These are phyloP conservation scores for Phoma sp. DNA, from an alignment of 2,329 filamentous ascomycete genomes.

Conservation along the genomic window DNA sequence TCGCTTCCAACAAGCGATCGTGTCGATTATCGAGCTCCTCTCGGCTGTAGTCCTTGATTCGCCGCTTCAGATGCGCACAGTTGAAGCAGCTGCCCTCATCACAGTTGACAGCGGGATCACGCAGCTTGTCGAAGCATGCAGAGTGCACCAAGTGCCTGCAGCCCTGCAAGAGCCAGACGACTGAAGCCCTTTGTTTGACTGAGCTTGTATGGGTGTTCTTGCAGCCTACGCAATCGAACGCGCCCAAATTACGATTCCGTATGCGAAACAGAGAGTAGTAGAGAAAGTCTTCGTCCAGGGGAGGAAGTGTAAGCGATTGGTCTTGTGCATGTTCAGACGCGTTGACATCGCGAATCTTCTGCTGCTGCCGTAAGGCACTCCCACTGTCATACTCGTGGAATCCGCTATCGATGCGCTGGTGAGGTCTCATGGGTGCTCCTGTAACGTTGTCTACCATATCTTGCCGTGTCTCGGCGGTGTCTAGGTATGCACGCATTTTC, in stretches of 20 bases:
- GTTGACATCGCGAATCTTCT: background rate
- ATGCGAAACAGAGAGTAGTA: background rate
- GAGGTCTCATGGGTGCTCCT: background rate
- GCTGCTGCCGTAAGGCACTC: background rate
- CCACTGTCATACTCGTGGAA: no score
- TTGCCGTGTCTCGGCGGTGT: background rate
- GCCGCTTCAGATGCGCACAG: background rate
- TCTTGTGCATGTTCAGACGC: background rate
- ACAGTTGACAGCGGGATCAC: background rate
- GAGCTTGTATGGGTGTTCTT: background rate
- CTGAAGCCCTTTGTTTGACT: background rate
- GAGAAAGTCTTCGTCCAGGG: background rate
- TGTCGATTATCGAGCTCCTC: background rate
- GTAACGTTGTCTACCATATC: background rate
- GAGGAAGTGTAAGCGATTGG: background rate
- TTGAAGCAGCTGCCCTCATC: background rate
- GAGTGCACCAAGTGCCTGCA: conserved; percentile 2
- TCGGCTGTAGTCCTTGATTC: background rate
- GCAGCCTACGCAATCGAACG: conserved; percentile 1
- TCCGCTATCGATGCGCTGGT: background rate
- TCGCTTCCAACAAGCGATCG: background rate
- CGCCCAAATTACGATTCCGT: background rate
- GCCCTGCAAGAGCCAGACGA: background rate
- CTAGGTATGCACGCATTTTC: background rate
- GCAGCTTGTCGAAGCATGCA: background rate